A percentile compares a stretch with the other conserved stretches of the same genome.
phyloP scores from a whole-genome alignment of 129 eudicot genomes.

The Centella asiatica region DNA sequence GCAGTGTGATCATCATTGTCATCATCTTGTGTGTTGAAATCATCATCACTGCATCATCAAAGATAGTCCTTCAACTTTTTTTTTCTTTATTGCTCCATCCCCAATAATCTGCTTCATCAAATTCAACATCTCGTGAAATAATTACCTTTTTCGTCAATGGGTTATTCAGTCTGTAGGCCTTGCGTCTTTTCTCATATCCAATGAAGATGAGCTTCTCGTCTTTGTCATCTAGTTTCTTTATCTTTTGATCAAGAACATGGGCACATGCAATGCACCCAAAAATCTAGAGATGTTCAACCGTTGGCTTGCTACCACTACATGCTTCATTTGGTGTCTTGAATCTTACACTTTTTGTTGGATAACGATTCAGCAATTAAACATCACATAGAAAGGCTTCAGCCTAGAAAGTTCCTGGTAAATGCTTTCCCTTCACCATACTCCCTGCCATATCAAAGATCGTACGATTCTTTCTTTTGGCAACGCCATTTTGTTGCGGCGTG shows the following conservation, averaged over 20 bases:
- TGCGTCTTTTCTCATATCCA: not conserved
- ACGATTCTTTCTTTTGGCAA: too few relatives aligned
- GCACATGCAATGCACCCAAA: too few relatives aligned
- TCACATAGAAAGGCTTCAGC: too few relatives aligned
- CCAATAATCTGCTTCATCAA: not conserved
- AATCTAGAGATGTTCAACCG: not conserved
- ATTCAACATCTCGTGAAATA: not conserved
- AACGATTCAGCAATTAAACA: too few relatives aligned
- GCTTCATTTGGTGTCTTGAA: too few relatives aligned
- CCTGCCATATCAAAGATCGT: too few relatives aligned
- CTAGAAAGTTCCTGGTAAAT: not conserved
- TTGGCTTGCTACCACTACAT: too few relatives aligned
- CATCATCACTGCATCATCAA: not conserved
- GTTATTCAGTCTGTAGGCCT: not conserved
- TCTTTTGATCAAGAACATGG: too few relatives aligned
- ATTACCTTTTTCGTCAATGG: not conserved
- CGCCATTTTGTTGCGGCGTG: not conserved
- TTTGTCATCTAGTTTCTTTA: not conserved
- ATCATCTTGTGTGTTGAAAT: too few relatives aligned
- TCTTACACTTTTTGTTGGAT: too few relatives aligned
- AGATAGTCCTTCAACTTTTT: not conserved
- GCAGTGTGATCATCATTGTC: not conserved
- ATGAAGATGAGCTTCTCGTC: not conserved
- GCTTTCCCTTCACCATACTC: not conserved
- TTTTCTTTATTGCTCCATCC: not conserved